Evolutionary conservation across 2,329 filamentous ascomycete species (phyloP).

Genomic region (Colletotrichum aenigma): DNA sequence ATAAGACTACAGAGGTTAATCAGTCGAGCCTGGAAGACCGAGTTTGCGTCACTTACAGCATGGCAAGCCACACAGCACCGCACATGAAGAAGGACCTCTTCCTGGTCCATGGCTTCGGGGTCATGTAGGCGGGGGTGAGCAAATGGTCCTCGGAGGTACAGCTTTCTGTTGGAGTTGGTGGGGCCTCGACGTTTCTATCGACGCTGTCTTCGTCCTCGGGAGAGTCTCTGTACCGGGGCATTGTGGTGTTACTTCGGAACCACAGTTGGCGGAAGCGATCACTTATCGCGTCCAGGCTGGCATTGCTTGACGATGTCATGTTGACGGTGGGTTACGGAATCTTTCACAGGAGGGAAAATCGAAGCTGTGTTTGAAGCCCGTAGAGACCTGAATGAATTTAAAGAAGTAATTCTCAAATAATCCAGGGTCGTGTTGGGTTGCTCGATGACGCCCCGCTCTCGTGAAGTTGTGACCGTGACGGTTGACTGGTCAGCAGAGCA

Average conservation of each 20-base stretch:
- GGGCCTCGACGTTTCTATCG: not conserved
- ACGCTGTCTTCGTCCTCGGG: not conserved
- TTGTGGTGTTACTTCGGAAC: not conserved
- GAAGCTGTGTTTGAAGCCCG: not conserved
- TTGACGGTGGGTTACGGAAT: not conserved
- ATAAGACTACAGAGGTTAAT: not conserved
- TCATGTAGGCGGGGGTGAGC: constrained; percentile 1
- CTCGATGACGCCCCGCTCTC: not conserved
- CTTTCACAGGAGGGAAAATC: too few species aligned
- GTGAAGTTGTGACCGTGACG: not conserved
- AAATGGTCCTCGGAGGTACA: constrained; percentile 10
- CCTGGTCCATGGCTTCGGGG: constrained; percentile 10
- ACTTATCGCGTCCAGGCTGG: not conserved
- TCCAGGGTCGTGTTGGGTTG: not conserved
- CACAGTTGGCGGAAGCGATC: constrained; percentile 14
- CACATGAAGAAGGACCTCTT: constrained; percentile 18
- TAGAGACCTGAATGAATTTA: too few species aligned
- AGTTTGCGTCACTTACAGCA: constrained; percentile 2
- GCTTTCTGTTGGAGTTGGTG: not conserved
- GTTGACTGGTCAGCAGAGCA: not conserved
- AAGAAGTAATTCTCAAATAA: not conserved
- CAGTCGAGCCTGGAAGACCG: not conserved
- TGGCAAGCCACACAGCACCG: constrained; percentile 14
- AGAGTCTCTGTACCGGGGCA: not conserved
- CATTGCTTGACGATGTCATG: not conserved